Evolutionary conservation across 768 basidiomycete species (phyloP), one percentile per base, ranked within the genome.

Genomic region (Antrodiella citrinella): DNA sequence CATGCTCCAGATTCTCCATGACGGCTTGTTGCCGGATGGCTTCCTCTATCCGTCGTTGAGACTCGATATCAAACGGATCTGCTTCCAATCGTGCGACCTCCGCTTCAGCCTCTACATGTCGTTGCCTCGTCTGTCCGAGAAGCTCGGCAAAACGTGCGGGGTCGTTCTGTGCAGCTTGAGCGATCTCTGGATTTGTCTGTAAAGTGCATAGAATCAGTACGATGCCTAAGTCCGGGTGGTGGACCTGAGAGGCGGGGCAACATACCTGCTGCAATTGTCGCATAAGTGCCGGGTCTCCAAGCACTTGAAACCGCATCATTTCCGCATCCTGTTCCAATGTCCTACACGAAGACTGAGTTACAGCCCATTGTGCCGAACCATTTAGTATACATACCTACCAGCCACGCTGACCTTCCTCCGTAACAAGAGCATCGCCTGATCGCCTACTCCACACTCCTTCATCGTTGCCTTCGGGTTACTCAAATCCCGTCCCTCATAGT

Each of bases 41-140:
- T 61, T 98, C 96, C 66, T 95, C 96, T 49, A 99, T 99, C 72
- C 77, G 83, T 52, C 73, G 74, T 68, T 98, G 96, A 1, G 93
- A 92, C 62, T 97, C 93, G 1, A 96, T 69, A 61, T 96, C 84
- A 67, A 78, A 97, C 1, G 95, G 93, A 66, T 97, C 84, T 0
- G 86, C 84, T 57, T 95, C 87, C 53, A 97, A 75, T 13, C 70
- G 67, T 56, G 72, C 74, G 44, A 86, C 78, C 63, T 83, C 83
- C 35, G 72, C 78, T 53, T 90, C 84, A 0, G 72, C 69, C 12
- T 75, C 67, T 19, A 69, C 54, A 21, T 81, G 79, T 24, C 79
- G 75, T 43, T 76, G 73, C 26, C 77, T 74, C 12, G 80, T 74
- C 45, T 84, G 81, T 1, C 78, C 69, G 5, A 91, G 69, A 21